These are phyloP conservation scores for Cicer chorassanicum DNA, from an alignment of 306 rosid genomes.

Conservation along the genomic window DNA sequence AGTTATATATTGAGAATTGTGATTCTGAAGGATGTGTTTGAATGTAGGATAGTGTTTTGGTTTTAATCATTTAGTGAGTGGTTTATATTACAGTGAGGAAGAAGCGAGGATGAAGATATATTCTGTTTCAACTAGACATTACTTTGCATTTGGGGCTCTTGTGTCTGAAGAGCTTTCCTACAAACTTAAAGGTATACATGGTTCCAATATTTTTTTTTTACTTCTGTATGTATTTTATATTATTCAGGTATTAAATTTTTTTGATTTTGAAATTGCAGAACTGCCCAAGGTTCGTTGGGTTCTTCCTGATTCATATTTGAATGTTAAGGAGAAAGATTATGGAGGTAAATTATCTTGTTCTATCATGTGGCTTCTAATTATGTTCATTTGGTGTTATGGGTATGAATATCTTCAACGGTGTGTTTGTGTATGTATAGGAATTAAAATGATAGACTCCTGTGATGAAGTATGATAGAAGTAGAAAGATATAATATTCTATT, in stretches of 20 bases:
- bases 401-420: neutral
- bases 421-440: neutral
- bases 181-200: constrained; percentile 72
- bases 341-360: constrained; percentile 67
- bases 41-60: neutral
- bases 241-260: neutral
- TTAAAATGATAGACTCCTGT: neutral
- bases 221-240: neutral
- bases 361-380: constrained; percentile 8
- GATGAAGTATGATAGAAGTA: neutral
- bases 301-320: constrained; percentile 97
- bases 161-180: constrained; percentile 81
- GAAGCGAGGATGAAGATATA: constrained; percentile 94
- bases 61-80: neutral
- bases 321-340: constrained; percentile 86
- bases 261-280: constrained; percentile 52
- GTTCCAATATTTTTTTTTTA: neutral
- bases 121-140: constrained; percentile 91
- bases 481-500: neutral
- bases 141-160: constrained; percentile 90
- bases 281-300: constrained; percentile 91
- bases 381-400: neutral
- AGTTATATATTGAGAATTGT: neutral
- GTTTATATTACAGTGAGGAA: constrained; percentile 65
- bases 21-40: neutral